Evolutionary conservation across 768 basidiomycete genomes (phyloP), one percentile per base, ranked within the genome.

Genomic region (Phaeotremella skinneri): DNA sequence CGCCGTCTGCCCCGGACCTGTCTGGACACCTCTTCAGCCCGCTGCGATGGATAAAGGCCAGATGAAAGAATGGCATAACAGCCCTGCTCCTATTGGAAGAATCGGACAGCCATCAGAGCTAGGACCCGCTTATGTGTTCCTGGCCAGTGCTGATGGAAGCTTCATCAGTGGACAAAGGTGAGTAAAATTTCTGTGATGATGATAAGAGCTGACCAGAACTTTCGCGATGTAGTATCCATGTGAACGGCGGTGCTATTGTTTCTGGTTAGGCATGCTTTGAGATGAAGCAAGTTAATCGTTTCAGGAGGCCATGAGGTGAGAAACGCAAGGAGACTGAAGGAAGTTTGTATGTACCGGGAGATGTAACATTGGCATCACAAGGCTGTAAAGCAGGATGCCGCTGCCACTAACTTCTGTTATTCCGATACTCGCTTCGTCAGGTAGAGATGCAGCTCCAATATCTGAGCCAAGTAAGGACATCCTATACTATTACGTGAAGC

Each of bases 71-170:
- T 72, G 70, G 70, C 73, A 73, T 55, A 54, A 68, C 37, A 49
- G 55, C 17, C 74, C 76, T 3, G 74, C 76, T 3, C 74, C 73
- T 2, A 76, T 77, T 59, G 83, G 81, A 32, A 78, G 79, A 23
- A 81, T 79, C 16, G 81, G 80, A 6, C 82, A 83, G 66, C 83
- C 82, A 11, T 80, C 80, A 20, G 83, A 85, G 69, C 74, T 82
- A 9, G 83, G 80, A 1, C 82, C 82, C 0, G 76, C 79, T 2
- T 85, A 82, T 61, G 82, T 85, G 27, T 83, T 84, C 75, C 77
- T 85, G n/a, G 83, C 83, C 1, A 66, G 60, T 34, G 34, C 57
- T 30, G 76, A 77, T 56, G 73, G 65, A 1, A 69, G 66, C 32
- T 78, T 77, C 61, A 73, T 78, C 63, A 63, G 63, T 17, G 77